A percentile compares a stretch with the other conserved stretches of the same genome.
phyloP scores from a whole-genome alignment of 257 asterid species.

The Coffea eugenioides region DNA sequence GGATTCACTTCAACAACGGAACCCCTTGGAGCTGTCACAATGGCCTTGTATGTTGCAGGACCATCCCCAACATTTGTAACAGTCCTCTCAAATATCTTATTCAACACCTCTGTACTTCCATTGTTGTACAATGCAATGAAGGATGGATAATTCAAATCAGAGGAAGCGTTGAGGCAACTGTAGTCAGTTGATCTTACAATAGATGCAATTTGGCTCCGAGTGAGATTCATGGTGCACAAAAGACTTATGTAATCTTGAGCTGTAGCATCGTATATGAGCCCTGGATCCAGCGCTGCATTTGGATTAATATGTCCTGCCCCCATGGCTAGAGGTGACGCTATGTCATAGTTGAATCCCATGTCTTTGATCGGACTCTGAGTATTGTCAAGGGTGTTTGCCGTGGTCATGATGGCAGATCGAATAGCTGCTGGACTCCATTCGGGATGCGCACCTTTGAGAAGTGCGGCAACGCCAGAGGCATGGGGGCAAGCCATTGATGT shows the following conservation, averaged over 20 bases:
- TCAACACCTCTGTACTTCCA: background rate
- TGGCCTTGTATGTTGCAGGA: slow-evolving; percentile 6
- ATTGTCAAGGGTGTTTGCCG: slow-evolving; percentile 17
- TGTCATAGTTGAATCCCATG: background rate
- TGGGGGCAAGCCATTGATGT: slow-evolving; percentile 30
- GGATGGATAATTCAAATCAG: slow-evolving; percentile 15
- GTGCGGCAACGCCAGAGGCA: slow-evolving; percentile 26
- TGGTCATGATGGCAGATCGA: slow-evolving; percentile 30
- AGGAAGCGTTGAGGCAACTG: slow-evolving; percentile 14
- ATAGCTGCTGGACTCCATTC: slow-evolving; percentile 30
- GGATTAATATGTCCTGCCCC: slow-evolving; percentile 17
- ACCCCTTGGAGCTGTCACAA: background rate
- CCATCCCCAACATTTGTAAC: slow-evolving; percentile 12
- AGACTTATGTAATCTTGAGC: slow-evolving; percentile 3
- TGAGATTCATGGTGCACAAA: slow-evolving; percentile 16
- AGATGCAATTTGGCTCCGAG: background rate
- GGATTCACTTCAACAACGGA: background rate
- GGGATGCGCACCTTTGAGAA: slow-evolving; percentile 19
- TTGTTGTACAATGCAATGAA: slow-evolving; percentile 6
- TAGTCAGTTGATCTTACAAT: slow-evolving; percentile 2
- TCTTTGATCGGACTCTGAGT: slow-evolving; percentile 17
- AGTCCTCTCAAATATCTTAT: background rate
- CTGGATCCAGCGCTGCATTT: background rate
- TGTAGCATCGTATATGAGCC: slow-evolving; percentile 4
- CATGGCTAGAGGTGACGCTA: slow-evolving; percentile 19